Conservation (phyloP, 1,284 basidiomycete genomes). For the Trichosporon faecale region DNA sequence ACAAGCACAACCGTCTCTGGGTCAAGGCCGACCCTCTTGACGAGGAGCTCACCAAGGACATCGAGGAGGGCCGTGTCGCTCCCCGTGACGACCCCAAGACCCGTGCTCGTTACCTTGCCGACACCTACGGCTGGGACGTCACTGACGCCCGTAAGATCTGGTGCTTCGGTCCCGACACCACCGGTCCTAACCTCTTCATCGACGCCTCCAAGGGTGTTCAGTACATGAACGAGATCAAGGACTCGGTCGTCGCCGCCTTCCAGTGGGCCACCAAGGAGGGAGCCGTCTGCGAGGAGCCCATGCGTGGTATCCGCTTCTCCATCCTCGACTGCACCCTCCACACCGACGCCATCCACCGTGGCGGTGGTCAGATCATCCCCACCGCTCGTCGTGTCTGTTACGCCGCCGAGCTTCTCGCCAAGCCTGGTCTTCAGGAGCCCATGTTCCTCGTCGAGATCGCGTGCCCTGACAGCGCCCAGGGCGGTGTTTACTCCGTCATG, state of each 20-base stretch:
- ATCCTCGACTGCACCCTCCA: slow-evolving; percentile 27
- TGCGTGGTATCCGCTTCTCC: slow-evolving; percentile 89
- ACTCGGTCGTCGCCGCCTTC: slow-evolving; percentile 98
- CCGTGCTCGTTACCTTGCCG: slow-evolving; percentile 92
- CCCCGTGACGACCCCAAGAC: slow-evolving; percentile 97
- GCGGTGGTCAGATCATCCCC: slow-evolving; percentile 98
- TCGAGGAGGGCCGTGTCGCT: slow-evolving; percentile 81
- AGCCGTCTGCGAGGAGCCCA: slow-evolving; percentile 93
- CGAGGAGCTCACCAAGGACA: slow-evolving; percentile 90
- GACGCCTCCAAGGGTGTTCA: slow-evolving; percentile 99
- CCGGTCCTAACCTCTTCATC: slow-evolving; percentile 93
- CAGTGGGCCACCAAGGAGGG: slow-evolving; percentile 99
- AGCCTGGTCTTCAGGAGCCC: slow-evolving; percentile 91
- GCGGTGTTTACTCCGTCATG: slow-evolving; percentile 92
- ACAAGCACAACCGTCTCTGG: slow-evolving; percentile 99
- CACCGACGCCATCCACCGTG: slow-evolving; percentile 95
- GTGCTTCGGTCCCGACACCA: slow-evolving; percentile 99
- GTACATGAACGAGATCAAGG: slow-evolving; percentile 99
- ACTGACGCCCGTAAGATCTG: slow-evolving; percentile 99
- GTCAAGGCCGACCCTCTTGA: slow-evolving; percentile 89
- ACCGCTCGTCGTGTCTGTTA: slow-evolving; percentile 96
- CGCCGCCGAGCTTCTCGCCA: slow-evolving; percentile 88
- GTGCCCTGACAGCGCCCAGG: slow-evolving; percentile 95
- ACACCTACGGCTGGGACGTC: slow-evolving; percentile 98
- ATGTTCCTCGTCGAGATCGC: slow-evolving; percentile 99